Conservation (phyloP, 2,329 filamentous ascomycete genomes). For the Cordyceps farinosa region DNA sequence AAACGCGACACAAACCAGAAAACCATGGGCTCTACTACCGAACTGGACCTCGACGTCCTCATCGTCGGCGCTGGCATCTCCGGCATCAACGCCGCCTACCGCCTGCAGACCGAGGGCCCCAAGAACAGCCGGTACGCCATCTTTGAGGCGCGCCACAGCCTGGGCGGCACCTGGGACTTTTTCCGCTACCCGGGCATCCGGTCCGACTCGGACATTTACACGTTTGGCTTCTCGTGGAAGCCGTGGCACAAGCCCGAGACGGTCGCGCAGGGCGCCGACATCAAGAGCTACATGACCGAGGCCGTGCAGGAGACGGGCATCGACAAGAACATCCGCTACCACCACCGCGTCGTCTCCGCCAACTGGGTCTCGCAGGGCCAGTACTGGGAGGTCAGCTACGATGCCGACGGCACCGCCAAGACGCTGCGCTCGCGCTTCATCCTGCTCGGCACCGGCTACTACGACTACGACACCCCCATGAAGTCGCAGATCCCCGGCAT, state of each 20-base stretch:
- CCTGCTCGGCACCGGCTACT: slow-evolving; percentile 61
- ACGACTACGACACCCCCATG: slow-evolving; percentile 61
- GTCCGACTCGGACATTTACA: slow-evolving; percentile 59
- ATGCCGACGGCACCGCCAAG: slow-evolving; percentile 26
- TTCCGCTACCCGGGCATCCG: slow-evolving; percentile 73
- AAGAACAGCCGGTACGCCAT: slow-evolving; percentile 56
- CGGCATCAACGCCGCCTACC: slow-evolving; percentile 71
- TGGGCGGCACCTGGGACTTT: slow-evolving; percentile 77
- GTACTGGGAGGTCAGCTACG: slow-evolving; percentile 46
- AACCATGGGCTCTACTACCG: slow-evolving; percentile 6
- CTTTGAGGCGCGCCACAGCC: slow-evolving; percentile 61
- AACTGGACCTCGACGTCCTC: slow-evolving; percentile 47
- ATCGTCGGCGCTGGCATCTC: slow-evolving; percentile 73
- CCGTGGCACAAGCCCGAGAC: slow-evolving; percentile 57
- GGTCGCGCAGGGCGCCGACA: slow-evolving; percentile 50
- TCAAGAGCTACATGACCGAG: slow-evolving; percentile 51
- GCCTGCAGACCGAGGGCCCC: slow-evolving; percentile 57
- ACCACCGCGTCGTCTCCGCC: slow-evolving; percentile 45
- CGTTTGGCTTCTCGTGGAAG: slow-evolving; percentile 65
- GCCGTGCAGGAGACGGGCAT: slow-evolving; percentile 50
- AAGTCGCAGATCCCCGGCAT: slow-evolving; percentile 45
- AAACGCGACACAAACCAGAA: neutral
- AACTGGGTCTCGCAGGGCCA: slow-evolving; percentile 54
- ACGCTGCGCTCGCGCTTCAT: slow-evolving; percentile 45
- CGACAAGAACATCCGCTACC: slow-evolving; percentile 51